Percentiles rank a stretch among this genome's conserved stretches.
These are phyloP conservation scores for Wickerhamiella galacta DNA, from an alignment of 805 yeast genomes.

Conservation along the genomic window DNA sequence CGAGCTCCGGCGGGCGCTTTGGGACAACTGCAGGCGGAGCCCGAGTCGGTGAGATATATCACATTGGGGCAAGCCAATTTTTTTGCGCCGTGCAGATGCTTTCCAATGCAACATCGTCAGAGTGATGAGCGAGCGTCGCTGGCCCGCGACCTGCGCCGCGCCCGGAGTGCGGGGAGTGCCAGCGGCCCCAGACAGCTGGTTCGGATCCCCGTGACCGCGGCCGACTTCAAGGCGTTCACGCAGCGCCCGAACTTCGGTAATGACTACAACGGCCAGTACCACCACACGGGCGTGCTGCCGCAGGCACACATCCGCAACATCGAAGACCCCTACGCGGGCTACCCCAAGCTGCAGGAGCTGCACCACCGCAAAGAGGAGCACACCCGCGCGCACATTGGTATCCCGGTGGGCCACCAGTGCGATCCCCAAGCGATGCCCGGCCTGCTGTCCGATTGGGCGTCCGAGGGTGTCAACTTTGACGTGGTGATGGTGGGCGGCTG, in stretches of 20 bases:
- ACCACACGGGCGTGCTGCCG: constrained; percentile 49
- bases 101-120: too few species aligned
- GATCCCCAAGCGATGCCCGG: constrained; percentile 36
- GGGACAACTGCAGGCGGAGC: too few species aligned
- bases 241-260: constrained; percentile 31
- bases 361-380: constrained; percentile 50
- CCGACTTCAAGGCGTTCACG: constrained; percentile 7
- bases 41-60: too few species aligned
- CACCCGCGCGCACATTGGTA: constrained; percentile 33
- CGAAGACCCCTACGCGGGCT: constrained; percentile 56
- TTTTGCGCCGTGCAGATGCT: too few species aligned
- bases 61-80: too few species aligned
- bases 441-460: constrained; percentile 45
- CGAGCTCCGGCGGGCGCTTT: too few species aligned
- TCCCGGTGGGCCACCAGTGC: constrained; percentile 51
- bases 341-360: constrained; percentile 62
- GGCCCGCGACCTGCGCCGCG: too few species aligned
- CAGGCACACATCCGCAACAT: constrained; percentile 49
- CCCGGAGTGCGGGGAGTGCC: too few species aligned
- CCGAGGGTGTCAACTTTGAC: constrained; percentile 49
- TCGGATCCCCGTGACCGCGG: not conserved
- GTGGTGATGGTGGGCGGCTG: constrained; percentile 86
- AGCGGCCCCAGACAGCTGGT: not conserved
- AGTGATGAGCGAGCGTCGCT: too few species aligned
- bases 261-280: constrained; percentile 55